Evolutionary conservation across 2,329 filamentous ascomycete species (phyloP).

Genomic region (Cordyceps farinosa): DNA sequence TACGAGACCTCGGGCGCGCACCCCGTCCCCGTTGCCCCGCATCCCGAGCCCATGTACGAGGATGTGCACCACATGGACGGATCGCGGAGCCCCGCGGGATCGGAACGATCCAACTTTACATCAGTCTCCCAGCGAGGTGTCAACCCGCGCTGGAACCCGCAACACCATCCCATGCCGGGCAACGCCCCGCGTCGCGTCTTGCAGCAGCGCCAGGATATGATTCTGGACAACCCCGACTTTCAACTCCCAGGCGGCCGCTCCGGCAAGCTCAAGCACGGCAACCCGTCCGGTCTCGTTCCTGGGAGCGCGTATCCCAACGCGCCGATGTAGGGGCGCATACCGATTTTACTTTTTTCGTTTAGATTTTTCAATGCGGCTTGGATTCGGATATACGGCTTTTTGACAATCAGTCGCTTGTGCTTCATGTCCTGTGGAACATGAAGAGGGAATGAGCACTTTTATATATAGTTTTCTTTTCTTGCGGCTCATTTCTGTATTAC

Average conservation of each 20-base stretch:
- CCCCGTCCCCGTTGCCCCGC: conserved; percentile 24
- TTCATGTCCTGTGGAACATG: background rate
- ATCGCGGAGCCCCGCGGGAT: conserved; percentile 68
- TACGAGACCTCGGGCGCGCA: conserved; percentile 50
- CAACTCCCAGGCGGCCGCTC: conserved; percentile 54
- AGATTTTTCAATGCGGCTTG: conserved; percentile 4
- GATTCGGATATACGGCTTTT: background rate
- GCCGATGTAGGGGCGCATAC: conserved; percentile 23
- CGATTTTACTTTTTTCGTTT: conserved; percentile 9
- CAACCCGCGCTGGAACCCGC: conserved; percentile 79
- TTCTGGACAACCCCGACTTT: conserved; percentile 87
- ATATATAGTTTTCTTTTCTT: conserved; percentile 6
- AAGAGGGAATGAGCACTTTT: background rate
- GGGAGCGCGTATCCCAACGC: conserved; percentile 50
- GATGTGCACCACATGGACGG: conserved; percentile 54
- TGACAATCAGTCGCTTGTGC: background rate
- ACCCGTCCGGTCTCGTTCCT: conserved; percentile 45
- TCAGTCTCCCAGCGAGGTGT: conserved; percentile 84
- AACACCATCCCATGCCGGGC: conserved; percentile 41
- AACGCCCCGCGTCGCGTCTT: conserved; percentile 42
- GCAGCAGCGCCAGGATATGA: conserved; percentile 64
- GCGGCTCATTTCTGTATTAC: conserved; percentile 11
- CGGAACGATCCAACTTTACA: conserved; percentile 82
- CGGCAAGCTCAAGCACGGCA: conserved; percentile 23
- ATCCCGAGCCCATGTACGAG: conserved; percentile 52